These are phyloP conservation scores for Aspergillus haitiensis DNA, from an alignment of 495 filamentous ascomycete species.

Conservation along the genomic window DNA sequence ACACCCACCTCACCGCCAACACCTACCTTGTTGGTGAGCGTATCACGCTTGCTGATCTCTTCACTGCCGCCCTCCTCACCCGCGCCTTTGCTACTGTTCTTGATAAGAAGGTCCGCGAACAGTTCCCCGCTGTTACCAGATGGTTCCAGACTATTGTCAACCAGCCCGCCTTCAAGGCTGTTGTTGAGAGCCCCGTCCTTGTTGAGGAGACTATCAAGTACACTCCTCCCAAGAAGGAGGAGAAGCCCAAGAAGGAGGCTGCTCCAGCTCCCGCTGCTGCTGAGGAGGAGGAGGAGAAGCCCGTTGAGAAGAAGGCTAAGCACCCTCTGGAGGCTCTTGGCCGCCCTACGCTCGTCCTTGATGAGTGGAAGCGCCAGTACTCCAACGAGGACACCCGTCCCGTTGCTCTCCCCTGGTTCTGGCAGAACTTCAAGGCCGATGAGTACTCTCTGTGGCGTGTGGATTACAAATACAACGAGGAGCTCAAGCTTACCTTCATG, in stretches of 20 bases:
- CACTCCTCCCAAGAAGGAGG: conserved; percentile 85
- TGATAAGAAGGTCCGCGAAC: conserved; percentile 79
- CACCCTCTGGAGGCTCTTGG: conserved; percentile 89
- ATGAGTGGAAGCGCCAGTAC: conserved; percentile 99
- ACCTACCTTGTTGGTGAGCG: conserved; percentile 98
- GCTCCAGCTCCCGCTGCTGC: conserved; percentile 56
- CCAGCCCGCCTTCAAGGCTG: conserved; percentile 83
- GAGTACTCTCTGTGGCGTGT: conserved; percentile 94
- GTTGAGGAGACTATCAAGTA: conserved; percentile 87
- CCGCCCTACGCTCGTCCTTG: conserved; percentile 75
- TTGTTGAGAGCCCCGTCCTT: conserved; percentile 69
- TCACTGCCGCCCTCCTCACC: conserved; percentile 70
- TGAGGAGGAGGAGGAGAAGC: conserved; percentile 61
- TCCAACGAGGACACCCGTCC: conserved; percentile 89
- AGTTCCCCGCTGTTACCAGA: conserved; percentile 80
- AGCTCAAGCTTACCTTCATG: conserved; percentile 98
- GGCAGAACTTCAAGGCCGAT: conserved; percentile 86
- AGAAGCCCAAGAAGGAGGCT: conserved; percentile 60
- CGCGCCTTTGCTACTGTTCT: conserved; percentile 86
- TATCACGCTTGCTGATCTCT: conserved; percentile 93
- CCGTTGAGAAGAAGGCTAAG: conserved; percentile 89
- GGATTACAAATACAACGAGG: conserved; percentile 97
- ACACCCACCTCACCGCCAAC: conserved; percentile 85
- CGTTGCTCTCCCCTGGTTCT: conserved; percentile 94
- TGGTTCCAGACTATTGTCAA: conserved; percentile 95